phyloP scores from a whole-genome alignment of 306 rosid species.

The Vigna unguiculata region DNA sequence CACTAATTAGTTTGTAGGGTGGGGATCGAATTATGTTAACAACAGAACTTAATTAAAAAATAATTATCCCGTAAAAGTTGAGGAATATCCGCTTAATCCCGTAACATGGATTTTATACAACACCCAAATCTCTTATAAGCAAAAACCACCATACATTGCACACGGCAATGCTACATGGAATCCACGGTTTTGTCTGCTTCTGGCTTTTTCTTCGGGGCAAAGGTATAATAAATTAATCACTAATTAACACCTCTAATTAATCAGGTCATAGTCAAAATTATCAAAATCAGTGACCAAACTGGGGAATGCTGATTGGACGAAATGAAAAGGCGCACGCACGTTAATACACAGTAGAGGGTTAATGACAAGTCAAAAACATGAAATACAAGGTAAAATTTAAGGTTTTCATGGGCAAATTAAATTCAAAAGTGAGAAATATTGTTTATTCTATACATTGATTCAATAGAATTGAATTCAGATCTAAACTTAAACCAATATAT shows the following conservation, averaged over 20 bases:
- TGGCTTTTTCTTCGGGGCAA: slow-evolving; percentile 20
- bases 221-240: slow-evolving; percentile 17
- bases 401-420: too few species aligned
- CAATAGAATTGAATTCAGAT: too few species aligned
- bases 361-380: slow-evolving; percentile 21
- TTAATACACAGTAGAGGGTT: background rate
- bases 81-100: slow-evolving; percentile 25
- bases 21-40: slow-evolving; percentile 7
- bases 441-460: too few species aligned
- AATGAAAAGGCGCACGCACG: slow-evolving; percentile 8
- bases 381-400: background rate
- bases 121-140: slow-evolving; percentile 12
- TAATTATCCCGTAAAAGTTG: background rate
- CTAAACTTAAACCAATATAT: too few species aligned
- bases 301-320: slow-evolving; percentile 20
- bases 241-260: slow-evolving; percentile 26
- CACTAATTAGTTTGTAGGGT: slow-evolving; percentile 31
- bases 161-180: slow-evolving; percentile 11
- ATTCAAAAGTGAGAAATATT: too few species aligned
- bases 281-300: slow-evolving; percentile 11
- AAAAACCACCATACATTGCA: slow-evolving; percentile 38
- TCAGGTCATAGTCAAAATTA: slow-evolving; percentile 21
- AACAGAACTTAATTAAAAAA: slow-evolving; percentile 1
- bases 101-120: slow-evolving; percentile 1
- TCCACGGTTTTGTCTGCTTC: slow-evolving; percentile 12